Conservation (phyloP, 2,329 filamentous ascomycete genomes). For the Sclerotinia trifoliorum region DNA sequence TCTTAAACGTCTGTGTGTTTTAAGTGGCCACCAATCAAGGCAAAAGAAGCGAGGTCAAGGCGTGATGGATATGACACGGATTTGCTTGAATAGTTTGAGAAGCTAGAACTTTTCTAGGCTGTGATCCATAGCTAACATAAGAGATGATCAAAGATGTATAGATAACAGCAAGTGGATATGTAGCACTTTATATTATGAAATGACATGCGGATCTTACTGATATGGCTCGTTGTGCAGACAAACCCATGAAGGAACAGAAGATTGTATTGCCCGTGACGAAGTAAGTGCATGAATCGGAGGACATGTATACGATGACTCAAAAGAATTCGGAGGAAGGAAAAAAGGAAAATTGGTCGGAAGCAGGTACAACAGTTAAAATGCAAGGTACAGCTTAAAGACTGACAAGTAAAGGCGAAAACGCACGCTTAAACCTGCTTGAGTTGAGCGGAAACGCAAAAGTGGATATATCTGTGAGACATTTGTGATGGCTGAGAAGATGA, state of each 20-base stretch:
- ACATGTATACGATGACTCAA: neutral
- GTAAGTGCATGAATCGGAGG: neutral
- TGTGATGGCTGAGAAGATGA: neutral
- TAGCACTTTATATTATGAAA: neutral
- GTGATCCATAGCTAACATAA: neutral
- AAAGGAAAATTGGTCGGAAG: neutral
- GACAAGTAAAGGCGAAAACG: conserved; percentile 5
- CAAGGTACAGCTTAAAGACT: neutral
- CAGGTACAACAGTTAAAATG: neutral
- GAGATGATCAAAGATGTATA: neutral
- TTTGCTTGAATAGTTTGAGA: neutral
- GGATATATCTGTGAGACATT: conserved; percentile 7
- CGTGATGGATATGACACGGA: neutral
- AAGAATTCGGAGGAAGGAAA: neutral
- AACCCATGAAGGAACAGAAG: neutral
- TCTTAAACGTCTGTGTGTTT: conserved; percentile 7
- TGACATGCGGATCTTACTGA: neutral
- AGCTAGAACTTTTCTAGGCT: neutral
- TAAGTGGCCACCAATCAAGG: neutral
- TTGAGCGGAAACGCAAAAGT: neutral
- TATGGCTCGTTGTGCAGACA: neutral
- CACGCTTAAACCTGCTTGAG: conserved; percentile 2
- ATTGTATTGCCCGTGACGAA: neutral
- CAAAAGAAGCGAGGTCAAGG: neutral
- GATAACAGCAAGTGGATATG: neutral